Percentiles rank a stretch among this genome's conserved stretches.
These are phyloP conservation scores for Forsythia viridissima DNA, from an alignment of 257 asterid species.

Conservation along the genomic window DNA sequence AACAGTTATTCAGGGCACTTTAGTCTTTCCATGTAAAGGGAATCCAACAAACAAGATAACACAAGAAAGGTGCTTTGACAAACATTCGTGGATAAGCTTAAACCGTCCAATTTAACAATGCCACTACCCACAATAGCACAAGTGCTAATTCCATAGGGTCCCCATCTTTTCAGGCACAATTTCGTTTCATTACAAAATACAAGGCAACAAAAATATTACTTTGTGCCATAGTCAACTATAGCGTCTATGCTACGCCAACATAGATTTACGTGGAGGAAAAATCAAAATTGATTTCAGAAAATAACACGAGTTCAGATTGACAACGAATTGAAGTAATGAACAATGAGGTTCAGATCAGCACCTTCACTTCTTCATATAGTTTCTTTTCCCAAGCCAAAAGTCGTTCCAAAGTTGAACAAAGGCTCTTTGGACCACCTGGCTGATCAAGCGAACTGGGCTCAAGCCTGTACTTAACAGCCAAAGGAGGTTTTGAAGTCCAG, in stretches of 20 bases:
- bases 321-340: background rate
- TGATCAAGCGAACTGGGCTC: slow-evolving; percentile 72
- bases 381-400: slow-evolving; percentile 99
- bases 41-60: slow-evolving; percentile 28
- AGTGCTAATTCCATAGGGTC: slow-evolving; percentile 17
- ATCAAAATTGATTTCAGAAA: slow-evolving; percentile 9
- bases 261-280: slow-evolving; percentile 16
- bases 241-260: slow-evolving; percentile 30
- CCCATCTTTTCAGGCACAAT: slow-evolving; percentile 24
- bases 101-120: slow-evolving; percentile 30
- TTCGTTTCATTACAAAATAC: slow-evolving; percentile 25
- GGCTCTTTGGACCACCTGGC: slow-evolving; percentile 69
- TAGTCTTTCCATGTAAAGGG: slow-evolving; percentile 33
- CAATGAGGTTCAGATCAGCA: slow-evolving; percentile 29
- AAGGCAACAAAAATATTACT: slow-evolving; percentile 24
- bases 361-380: slow-evolving; percentile 96
- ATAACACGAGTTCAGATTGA: slow-evolving; percentile 9
- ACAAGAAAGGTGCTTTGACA: slow-evolving; percentile 26
- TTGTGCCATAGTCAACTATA: slow-evolving; percentile 34
- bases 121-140: slow-evolving; percentile 36
- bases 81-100: slow-evolving; percentile 34
- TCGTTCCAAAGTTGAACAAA: slow-evolving; percentile 83
- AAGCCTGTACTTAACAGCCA: slow-evolving; percentile 81
- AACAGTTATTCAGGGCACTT: slow-evolving; percentile 34
- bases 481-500: slow-evolving; percentile 97